phyloP scores from a whole-genome alignment of 1,284 basidiomycete species.

The Tremellales sp. region DNA sequence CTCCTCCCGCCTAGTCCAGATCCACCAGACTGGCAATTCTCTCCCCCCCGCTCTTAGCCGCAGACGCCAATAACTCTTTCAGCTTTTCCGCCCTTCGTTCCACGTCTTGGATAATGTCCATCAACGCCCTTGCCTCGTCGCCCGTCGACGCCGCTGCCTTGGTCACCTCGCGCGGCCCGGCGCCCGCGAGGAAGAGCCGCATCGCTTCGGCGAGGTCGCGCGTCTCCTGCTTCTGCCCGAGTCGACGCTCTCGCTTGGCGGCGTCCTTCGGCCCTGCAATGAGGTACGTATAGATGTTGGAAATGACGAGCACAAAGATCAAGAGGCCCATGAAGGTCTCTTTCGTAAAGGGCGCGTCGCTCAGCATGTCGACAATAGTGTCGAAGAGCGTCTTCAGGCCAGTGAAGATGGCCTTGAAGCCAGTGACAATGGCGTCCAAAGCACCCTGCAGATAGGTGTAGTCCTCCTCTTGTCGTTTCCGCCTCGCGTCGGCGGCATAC shows the following conservation, averaged over 20 bases:
- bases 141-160: constrained; percentile 11
- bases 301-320: constrained; percentile 66
- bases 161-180: not conserved
- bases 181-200: constrained; percentile 19
- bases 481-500: constrained; percentile 23
- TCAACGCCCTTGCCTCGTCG: constrained; percentile 32
- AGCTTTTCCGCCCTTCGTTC: constrained; percentile 22
- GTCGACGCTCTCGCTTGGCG: constrained; percentile 14
- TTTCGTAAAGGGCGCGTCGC: constrained; percentile 51
- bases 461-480: constrained; percentile 35
- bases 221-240: constrained; percentile 5
- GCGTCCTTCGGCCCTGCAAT: constrained; percentile 20
- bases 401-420: constrained; percentile 62
- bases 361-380: constrained; percentile 63
- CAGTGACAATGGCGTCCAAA: constrained; percentile 69
- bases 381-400: constrained; percentile 59
- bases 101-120: constrained; percentile 31
- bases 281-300: constrained; percentile 56
- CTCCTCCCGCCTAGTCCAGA: not conserved
- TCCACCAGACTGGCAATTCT: not conserved
- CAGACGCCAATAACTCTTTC: constrained; percentile 5
- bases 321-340: constrained; percentile 62
- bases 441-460: constrained; percentile 73
- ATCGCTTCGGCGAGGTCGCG: constrained; percentile 33
- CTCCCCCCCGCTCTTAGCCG: not conserved